Evolutionary conservation across 1,284 basidiomycete genomes (phyloP).

Genomic region (Abortiporus biennis): DNA sequence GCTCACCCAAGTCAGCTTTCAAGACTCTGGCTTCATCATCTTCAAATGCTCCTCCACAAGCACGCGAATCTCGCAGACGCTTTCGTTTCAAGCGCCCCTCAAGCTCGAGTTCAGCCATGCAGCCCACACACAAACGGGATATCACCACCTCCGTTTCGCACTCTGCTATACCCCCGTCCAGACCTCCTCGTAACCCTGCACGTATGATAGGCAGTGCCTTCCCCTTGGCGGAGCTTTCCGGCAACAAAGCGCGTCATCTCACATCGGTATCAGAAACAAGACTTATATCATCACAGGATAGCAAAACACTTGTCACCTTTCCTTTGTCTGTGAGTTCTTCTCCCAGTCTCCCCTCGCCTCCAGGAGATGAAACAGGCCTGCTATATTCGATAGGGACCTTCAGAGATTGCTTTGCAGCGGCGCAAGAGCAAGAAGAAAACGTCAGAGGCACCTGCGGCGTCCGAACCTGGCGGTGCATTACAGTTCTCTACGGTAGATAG

Average conservation of each 20-base stretch:
- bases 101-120: conserved; percentile 13
- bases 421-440: conserved; percentile 1
- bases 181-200: conserved; percentile 18
- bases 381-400: too few relatives aligned
- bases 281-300: too few relatives aligned
- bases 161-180: conserved; percentile 10
- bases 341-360: too few relatives aligned
- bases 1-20: neutral
- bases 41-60: conserved; percentile 4
- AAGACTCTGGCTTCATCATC: neutral
- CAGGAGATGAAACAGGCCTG: neutral
- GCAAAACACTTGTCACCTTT: too few relatives aligned
- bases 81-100: conserved; percentile 20
- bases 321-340: too few relatives aligned
- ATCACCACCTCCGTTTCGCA: neutral
- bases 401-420: conserved; percentile 2
- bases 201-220: too few relatives aligned
- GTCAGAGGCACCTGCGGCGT: neutral
- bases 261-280: too few relatives aligned
- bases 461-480: conserved; percentile 10
- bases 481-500: conserved; percentile 53
- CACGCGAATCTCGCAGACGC: conserved; percentile 12
- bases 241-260: neutral
- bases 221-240: too few relatives aligned
- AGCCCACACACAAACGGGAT: neutral